phyloP scores from a whole-genome alignment of 345 rosid genomes.

The Salix dunnii region DNA sequence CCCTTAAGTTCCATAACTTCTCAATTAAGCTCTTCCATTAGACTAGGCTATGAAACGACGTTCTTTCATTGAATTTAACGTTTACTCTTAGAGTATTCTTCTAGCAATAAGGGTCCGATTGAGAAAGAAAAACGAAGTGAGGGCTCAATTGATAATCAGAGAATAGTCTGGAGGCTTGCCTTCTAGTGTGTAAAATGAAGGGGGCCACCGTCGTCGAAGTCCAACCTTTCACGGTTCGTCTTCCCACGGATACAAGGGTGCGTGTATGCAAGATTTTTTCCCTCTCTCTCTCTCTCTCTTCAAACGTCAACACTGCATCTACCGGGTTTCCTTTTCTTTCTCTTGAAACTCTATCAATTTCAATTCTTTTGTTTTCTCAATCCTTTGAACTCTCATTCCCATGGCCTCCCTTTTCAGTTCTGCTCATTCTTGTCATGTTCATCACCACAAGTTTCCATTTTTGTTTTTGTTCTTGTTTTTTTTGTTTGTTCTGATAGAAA shows the following conservation, averaged over 20 bases:
- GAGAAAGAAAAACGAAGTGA: too few relatives aligned
- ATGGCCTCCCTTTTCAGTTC: background rate
- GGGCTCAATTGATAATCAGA: too few relatives aligned
- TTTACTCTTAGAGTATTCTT: too few relatives aligned
- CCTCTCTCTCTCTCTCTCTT: background rate
- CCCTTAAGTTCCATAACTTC: too few relatives aligned
- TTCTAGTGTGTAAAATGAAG: too few relatives aligned
- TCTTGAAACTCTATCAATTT: background rate
- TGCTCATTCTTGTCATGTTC: background rate
- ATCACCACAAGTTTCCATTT: background rate
- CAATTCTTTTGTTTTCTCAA: background rate
- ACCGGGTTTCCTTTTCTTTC: background rate
- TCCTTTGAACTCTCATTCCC: too few relatives aligned
- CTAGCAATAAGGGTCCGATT: too few relatives aligned
- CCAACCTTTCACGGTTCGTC: background rate
- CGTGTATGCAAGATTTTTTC: background rate
- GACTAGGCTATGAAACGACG: too few relatives aligned
- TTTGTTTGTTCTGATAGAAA: constrained; percentile 4
- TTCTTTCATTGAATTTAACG: too few relatives aligned
- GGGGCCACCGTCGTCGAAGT: background rate
- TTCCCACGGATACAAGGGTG: background rate
- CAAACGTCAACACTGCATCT: background rate
- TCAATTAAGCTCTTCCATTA: too few relatives aligned
- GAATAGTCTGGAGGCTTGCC: too few relatives aligned
- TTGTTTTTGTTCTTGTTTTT: constrained; percentile 4